These are phyloP conservation scores for Nemania bipapillata DNA, from an alignment of 2,329 filamentous ascomycete genomes.

Conservation along the genomic window DNA sequence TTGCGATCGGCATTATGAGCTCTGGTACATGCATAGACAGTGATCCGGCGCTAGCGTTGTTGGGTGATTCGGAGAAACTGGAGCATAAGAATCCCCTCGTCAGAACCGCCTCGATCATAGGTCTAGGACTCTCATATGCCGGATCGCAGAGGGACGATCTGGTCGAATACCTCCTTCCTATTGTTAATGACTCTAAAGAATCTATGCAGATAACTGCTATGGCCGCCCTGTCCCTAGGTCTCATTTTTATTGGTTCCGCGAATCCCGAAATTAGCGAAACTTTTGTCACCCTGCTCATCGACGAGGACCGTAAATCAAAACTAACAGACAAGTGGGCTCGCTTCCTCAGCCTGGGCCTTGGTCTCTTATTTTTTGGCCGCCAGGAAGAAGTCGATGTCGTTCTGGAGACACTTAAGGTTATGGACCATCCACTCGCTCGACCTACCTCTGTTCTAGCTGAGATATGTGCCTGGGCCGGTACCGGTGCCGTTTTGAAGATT, in stretches of 20 bases:
- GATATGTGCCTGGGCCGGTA: constrained; percentile 98
- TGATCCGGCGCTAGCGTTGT: constrained; percentile 87
- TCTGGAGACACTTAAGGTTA: constrained; percentile 93
- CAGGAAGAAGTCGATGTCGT: constrained; percentile 99
- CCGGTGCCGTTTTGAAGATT: constrained; percentile 94
- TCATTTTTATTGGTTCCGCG: constrained; percentile 92
- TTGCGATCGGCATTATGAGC: constrained; percentile 96
- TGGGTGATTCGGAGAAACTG: constrained; percentile 83
- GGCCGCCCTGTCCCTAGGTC: constrained; percentile 88
- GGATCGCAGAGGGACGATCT: constrained; percentile 92
- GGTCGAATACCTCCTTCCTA: constrained; percentile 84
- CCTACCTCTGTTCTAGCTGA: constrained; percentile 94
- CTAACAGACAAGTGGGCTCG: constrained; percentile 98
- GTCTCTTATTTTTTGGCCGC: constrained; percentile 92
- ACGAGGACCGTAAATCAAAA: constrained; percentile 89
- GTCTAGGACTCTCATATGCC: constrained; percentile 91
- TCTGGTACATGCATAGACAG: constrained; percentile 89
- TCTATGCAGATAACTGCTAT: constrained; percentile 97
- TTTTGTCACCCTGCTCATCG: constrained; percentile 90
- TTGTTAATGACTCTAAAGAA: constrained; percentile 82
- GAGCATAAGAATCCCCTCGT: constrained; percentile 80
- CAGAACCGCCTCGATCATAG: constrained; percentile 90
- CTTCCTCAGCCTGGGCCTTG: constrained; percentile 93
- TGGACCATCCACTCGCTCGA: constrained; percentile 96
- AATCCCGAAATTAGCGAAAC: constrained; percentile 91